Conservation (phyloP, 345 rosid species). For the Populus ilicifolia region DNA sequence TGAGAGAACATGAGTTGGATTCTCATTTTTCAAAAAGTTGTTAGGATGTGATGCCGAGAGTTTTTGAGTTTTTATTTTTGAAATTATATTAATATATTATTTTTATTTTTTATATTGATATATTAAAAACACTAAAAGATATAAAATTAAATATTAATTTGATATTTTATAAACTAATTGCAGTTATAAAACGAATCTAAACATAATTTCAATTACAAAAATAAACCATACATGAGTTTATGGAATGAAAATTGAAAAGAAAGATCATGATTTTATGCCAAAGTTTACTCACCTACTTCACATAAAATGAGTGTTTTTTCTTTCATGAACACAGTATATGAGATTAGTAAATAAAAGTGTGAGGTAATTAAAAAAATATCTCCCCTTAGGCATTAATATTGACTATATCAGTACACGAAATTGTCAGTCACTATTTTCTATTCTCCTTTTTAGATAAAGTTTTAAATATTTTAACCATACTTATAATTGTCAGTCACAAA, state of each 20-base stretch:
- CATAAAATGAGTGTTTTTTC: background rate
- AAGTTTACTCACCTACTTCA: background rate
- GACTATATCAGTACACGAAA: background rate
- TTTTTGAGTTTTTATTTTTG: too few species aligned
- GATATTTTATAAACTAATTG: too few species aligned
- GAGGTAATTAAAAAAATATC: background rate
- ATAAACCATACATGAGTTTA: too few species aligned
- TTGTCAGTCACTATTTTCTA: background rate
- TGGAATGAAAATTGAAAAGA: too few species aligned
- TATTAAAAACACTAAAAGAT: too few species aligned
- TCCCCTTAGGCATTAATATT: slow-evolving; percentile 3
- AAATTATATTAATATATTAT: too few species aligned
- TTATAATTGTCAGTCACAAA: too few species aligned
- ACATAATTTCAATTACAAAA: too few species aligned
- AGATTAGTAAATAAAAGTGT: background rate
- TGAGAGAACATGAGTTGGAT: background rate
- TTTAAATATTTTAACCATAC: background rate
- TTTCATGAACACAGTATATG: background rate
- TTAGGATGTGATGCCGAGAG: background rate
- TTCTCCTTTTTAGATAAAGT: slow-evolving; percentile 2
- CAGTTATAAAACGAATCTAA: too few species aligned
- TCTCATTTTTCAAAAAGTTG: background rate
- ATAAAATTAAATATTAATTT: too few species aligned
- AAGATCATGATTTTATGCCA: too few species aligned
- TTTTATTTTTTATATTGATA: too few species aligned